Conservation (phyloP, 805 yeast genomes). For the Ogataea kodamae region DNA sequence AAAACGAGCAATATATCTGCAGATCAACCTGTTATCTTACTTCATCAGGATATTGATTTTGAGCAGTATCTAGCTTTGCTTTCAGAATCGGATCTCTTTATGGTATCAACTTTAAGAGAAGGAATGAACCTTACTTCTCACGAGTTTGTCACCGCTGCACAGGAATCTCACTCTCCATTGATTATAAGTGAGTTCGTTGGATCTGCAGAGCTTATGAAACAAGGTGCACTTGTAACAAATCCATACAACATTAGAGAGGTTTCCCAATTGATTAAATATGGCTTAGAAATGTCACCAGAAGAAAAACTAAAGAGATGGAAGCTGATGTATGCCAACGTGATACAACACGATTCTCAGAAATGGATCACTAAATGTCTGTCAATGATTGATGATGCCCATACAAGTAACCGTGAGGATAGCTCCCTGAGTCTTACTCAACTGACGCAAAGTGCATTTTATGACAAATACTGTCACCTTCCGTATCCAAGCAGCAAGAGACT, state of each 20-base stretch:
- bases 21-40: conserved; percentile 78
- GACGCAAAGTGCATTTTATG: conserved; percentile 34
- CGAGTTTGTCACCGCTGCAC: conserved; percentile 79
- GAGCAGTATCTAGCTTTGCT: conserved; percentile 85
- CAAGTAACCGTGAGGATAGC: conserved; percentile 30
- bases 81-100: conserved; percentile 81
- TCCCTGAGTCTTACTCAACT: conserved; percentile 22
- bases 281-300: conserved; percentile 60
- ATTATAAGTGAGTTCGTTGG: conserved; percentile 93
- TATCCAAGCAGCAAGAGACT: conserved; percentile 37
- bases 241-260: conserved; percentile 84
- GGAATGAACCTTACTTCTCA: conserved; percentile 97
- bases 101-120: conserved; percentile 89
- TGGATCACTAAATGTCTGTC: conserved; percentile 66
- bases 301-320: conserved; percentile 65
- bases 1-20: conserved; percentile 67
- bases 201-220: conserved; percentile 71
- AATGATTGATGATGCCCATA: conserved; percentile 51
- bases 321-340: conserved; percentile 53
- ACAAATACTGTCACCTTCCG: conserved; percentile 29
- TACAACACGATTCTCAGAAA: conserved; percentile 61
- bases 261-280: conserved; percentile 56
- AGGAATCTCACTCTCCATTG: conserved; percentile 71
- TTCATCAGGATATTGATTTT: conserved; percentile 86
- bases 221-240: conserved; percentile 74